Conservation (phyloP, 1,139 yeast species). For the Chernovozyma sophiae-reginae region DNA sequence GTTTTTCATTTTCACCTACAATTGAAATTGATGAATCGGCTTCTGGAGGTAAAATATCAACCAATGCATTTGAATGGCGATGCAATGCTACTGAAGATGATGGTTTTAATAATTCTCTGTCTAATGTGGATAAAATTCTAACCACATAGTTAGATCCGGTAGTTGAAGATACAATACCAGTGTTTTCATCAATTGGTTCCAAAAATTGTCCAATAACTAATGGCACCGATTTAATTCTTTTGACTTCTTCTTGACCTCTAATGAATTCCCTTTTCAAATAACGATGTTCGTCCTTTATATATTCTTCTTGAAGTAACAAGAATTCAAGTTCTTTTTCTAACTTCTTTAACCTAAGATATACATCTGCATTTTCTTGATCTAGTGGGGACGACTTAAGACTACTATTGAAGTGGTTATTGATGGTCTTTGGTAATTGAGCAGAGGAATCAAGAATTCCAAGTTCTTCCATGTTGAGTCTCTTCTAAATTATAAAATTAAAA, state of each 20-base stretch:
- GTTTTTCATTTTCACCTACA: slow-evolving; percentile 90
- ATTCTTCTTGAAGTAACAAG: slow-evolving; percentile 84
- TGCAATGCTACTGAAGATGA: slow-evolving; percentile 95
- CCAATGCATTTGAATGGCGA: slow-evolving; percentile 96
- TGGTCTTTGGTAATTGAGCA: slow-evolving; percentile 8
- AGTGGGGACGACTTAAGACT: slow-evolving; percentile 13
- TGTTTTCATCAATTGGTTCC: slow-evolving; percentile 94
- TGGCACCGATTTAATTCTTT: slow-evolving; percentile 95
- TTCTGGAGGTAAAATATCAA: slow-evolving; percentile 96
- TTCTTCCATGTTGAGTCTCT: slow-evolving; percentile 30
- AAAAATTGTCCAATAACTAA: slow-evolving; percentile 96
- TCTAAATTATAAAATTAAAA: too few species aligned
- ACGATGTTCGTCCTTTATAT: slow-evolving; percentile 96
- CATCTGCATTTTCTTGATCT: slow-evolving; percentile 48
- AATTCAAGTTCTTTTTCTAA: slow-evolving; percentile 87
- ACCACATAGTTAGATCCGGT: slow-evolving; percentile 98
- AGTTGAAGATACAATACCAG: slow-evolving; percentile 95
- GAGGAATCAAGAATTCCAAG: slow-evolving; percentile 21
- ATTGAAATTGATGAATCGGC: slow-evolving; percentile 96
- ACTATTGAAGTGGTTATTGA: slow-evolving; percentile 9
- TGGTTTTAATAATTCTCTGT: slow-evolving; percentile 90
- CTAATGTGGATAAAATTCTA: slow-evolving; percentile 87
- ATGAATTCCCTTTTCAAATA: slow-evolving; percentile 90
- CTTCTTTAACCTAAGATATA: slow-evolving; percentile 78
- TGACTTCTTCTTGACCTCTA: slow-evolving; percentile 97